Conservation (phyloP, 805 yeast species). For the Yarrowia hollandica region DNA sequence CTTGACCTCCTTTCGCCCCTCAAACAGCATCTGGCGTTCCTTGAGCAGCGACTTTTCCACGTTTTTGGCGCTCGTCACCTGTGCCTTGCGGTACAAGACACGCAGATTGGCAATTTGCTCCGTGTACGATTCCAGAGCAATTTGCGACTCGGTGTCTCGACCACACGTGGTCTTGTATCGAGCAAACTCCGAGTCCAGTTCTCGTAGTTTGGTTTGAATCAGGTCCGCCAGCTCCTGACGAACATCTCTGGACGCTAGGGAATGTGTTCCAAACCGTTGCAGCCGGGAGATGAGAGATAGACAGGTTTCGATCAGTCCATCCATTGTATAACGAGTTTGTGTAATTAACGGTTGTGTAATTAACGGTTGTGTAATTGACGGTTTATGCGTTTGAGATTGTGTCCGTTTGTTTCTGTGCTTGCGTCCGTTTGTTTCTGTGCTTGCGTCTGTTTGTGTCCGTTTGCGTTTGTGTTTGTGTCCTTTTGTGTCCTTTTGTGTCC, state of each 20-base stretch:
- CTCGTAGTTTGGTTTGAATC: constrained; percentile 18
- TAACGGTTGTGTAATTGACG: no score
- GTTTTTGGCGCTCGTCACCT: constrained; percentile 2
- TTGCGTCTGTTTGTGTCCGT: no score
- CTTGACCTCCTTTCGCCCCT: constrained; percentile 19
- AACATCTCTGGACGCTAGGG: constrained; percentile 5
- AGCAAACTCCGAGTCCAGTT: constrained; percentile 6
- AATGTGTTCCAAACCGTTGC: constrained; percentile 12
- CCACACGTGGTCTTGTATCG: constrained; percentile 3
- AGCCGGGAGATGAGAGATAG: constrained; percentile 21
- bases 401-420: no score
- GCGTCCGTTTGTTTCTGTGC: no score
- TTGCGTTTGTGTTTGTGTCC: neutral
- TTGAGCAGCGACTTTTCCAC: constrained; percentile 26
- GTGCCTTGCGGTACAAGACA: constrained; percentile 12
- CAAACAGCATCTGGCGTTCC: constrained; percentile 24
- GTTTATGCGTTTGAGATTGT: no score
- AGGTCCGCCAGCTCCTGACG: constrained; percentile 23
- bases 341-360: no score
- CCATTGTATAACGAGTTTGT: no score
- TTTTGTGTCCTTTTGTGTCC: neutral
- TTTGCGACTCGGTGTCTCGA: constrained; percentile 8
- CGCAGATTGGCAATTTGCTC: constrained; percentile 14
- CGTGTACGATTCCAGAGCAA: neutral
- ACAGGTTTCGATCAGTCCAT: constrained; percentile 1